These are phyloP conservation scores for Heritiera littoralis DNA, from an alignment of 345 rosid genomes.

Conservation along the genomic window DNA sequence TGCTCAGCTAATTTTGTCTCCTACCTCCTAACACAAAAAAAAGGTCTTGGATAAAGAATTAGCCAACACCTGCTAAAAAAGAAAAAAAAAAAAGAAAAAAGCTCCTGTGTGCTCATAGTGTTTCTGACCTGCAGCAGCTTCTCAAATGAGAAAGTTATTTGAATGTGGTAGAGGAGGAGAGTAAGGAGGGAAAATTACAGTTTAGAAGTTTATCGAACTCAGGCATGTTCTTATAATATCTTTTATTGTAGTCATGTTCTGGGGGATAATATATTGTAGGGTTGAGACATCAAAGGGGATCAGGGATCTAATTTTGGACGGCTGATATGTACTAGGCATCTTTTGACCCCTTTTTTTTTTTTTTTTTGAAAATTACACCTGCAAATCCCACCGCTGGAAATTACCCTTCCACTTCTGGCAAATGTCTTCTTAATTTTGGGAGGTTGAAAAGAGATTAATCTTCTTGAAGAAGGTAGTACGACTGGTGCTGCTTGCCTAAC, in stretches of 20 bases:
- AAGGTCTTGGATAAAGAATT: background rate
- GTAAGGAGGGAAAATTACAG: background rate
- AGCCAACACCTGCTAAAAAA: too few relatives aligned
- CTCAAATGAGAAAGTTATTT: background rate
- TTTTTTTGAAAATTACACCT: background rate
- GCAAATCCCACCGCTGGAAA: background rate
- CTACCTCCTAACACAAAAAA: background rate
- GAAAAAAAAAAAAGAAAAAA: too few relatives aligned
- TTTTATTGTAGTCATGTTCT: background rate
- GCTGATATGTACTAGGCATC: background rate
- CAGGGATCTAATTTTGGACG: background rate
- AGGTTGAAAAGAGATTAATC: conserved; percentile 4
- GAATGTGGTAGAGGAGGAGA: background rate
- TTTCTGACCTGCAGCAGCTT: background rate
- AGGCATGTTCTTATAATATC: background rate
- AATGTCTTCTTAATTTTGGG: background rate
- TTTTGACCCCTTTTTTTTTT: too few relatives aligned
- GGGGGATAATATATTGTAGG: background rate
- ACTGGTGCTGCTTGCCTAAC: background rate
- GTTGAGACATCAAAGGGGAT: conserved; percentile 8
- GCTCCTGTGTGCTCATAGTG: background rate
- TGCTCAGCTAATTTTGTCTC: conserved; percentile 64
- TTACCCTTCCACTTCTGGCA: background rate
- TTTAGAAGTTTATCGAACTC: background rate
- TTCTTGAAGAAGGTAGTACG: background rate